A percentile compares a stretch with the other conserved stretches of the same genome.
Conservation (phyloP, 441 rosid genomes). For the Raphanus hybrid region DNA sequence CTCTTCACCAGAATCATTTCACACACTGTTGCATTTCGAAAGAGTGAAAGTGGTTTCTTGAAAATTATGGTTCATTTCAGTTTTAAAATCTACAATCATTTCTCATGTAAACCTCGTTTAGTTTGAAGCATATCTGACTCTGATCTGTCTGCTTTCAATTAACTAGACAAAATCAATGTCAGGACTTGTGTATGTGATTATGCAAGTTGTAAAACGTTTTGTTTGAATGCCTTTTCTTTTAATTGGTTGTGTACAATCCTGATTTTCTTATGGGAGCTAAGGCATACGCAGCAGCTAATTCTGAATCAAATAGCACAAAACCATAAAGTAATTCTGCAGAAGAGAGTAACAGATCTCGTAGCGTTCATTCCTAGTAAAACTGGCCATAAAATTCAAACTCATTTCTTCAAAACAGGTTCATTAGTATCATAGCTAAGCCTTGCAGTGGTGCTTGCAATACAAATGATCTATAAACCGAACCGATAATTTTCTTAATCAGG, state of each 20-base stretch:
- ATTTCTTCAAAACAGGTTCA: constrained; percentile 57
- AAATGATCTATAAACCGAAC: not conserved
- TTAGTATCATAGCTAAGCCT: constrained; percentile 67
- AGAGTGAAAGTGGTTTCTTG: not conserved
- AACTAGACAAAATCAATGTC: constrained; percentile 39
- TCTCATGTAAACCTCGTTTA: constrained; percentile 30
- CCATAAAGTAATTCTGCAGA: constrained; percentile 41
- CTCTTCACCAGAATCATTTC: not conserved
- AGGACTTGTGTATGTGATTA: not conserved
- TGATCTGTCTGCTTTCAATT: constrained; percentile 61
- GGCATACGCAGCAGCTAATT: constrained; percentile 59
- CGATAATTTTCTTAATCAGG: too few species aligned
- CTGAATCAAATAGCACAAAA: constrained; percentile 57
- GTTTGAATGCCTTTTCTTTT: not conserved
- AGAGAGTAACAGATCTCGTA: too few species aligned
- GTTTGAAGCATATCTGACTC: constrained; percentile 52
- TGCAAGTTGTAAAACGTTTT: not conserved
- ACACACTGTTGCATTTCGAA: not conserved
- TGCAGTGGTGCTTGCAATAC: constrained; percentile 8
- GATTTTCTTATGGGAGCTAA: constrained; percentile 59
- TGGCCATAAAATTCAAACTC: constrained; percentile 55
- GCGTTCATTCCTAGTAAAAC: constrained; percentile 4
- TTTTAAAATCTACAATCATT: not conserved
- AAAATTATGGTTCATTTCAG: not conserved
- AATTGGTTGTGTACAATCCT: constrained; percentile 38